phyloP scores from a whole-genome alignment of 345 rosid species.

The Lumnitzera racemosa region DNA sequence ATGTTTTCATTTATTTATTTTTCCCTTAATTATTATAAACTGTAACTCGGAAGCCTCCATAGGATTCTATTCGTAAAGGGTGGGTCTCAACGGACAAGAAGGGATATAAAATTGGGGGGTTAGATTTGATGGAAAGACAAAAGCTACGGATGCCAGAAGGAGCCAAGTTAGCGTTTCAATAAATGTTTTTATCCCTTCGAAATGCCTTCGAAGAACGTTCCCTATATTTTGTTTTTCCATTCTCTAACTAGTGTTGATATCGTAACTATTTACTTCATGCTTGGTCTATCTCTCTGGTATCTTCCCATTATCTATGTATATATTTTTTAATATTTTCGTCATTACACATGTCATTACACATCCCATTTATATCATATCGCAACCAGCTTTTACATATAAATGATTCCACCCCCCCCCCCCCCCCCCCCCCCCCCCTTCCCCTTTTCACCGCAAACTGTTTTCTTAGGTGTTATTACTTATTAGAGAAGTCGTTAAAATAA shows the following conservation, averaged over 20 bases:
- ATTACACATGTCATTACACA: no score
- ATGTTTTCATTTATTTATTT: neutral
- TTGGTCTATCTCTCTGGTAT: slow-evolving; percentile 1
- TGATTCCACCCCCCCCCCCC: no score
- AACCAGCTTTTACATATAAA: neutral
- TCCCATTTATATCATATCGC: neutral
- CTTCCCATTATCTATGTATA: neutral
- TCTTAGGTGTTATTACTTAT: no score
- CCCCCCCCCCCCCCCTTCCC: no score
- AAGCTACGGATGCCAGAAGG: slow-evolving; percentile 20
- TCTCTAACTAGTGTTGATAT: neutral
- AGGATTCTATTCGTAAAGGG: slow-evolving; percentile 9
- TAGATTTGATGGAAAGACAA: slow-evolving; percentile 13
- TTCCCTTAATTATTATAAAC: neutral
- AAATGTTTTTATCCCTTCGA: slow-evolving; percentile 16
- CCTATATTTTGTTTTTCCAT: slow-evolving; percentile 18
- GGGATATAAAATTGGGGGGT: neutral
- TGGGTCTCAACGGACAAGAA: slow-evolving; percentile 6
- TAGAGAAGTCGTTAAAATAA: no score
- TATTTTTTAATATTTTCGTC: neutral
- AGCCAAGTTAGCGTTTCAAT: slow-evolving; percentile 15
- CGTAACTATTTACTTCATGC: neutral
- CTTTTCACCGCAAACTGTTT: no score
- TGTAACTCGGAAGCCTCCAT: neutral
- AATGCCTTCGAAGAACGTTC: slow-evolving; percentile 45